Base-by-base conservation (phyloP, 371 early-diverging fungal genomes). In the Mucor piriformis region DNA sequence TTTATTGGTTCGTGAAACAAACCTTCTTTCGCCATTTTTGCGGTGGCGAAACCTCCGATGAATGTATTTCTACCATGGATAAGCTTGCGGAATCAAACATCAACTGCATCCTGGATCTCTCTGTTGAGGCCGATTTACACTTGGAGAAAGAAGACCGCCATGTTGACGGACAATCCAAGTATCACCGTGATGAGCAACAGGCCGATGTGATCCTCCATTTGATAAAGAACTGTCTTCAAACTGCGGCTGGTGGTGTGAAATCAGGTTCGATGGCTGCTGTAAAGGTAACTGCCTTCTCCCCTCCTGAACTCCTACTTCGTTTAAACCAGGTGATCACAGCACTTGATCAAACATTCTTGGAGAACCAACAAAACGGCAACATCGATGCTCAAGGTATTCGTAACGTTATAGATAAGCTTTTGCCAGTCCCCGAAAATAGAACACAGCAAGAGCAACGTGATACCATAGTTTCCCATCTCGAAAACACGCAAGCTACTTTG, bases 21-120 rank as follows among this genome's bases (percentile, higher is more conserved):
- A 94, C 95, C 13, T 93, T 95, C 76, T 96, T 95, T 76, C 82
- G 81, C 27, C 92, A 93, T 60, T 96, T 96, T 72, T 95, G 95
- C 69, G 96, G 95, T 40, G 98, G 98, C 56, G 97, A 98, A 74
- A 88, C 89, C 15, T 82, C 90, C 27, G 86, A 85, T 12, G 95
- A 95, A 64, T 92, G 95, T 57, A 75, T 88, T 8, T 86, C 88
- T n/a, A 87, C 88, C 15, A 95, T 98, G 93, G 81, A 83, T 37
- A 50, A 65, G 20, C 81, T 96, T 54, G 70, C 85, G 54, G 67
- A 73, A 20, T 68, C 77, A 13, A 87, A 90, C 6, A 91, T 98
- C 73, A 90, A 91, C 20, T 86, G 90, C 32, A 96, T 96, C 65
- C 83, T 96, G 37, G 96, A 95, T 70, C 75, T 92, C 18, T 91